A percentile compares a stretch with the other conserved stretches of the same genome.
phyloP scores from a whole-genome alignment of 2,329 filamentous ascomycete species.

The Drechslerella stenobrocha region DNA sequence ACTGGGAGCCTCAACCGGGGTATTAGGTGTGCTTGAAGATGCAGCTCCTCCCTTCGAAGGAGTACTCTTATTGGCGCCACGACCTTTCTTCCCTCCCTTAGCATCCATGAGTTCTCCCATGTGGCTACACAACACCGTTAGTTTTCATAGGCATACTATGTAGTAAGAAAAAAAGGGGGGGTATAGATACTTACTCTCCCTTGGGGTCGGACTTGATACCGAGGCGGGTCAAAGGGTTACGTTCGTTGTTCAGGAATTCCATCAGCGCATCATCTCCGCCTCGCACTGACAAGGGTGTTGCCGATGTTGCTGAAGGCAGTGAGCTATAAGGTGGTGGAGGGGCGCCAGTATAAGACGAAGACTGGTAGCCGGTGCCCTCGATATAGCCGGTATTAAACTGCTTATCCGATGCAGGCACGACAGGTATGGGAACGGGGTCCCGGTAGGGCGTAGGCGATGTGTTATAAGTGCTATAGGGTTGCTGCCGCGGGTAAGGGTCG shows the following conservation, averaged over 20 bases:
- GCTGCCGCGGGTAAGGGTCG: constrained; percentile 32
- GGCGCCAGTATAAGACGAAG: constrained; percentile 34
- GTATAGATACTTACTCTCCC: constrained; percentile 18
- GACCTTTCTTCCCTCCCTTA: constrained; percentile 16
- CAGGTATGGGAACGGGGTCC: constrained; percentile 32
- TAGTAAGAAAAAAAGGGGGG: not conserved
- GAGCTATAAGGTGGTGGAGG: constrained; percentile 39
- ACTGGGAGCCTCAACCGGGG: constrained; percentile 19
- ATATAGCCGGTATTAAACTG: constrained; percentile 18
- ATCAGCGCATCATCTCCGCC: constrained; percentile 33
- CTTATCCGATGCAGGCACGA: constrained; percentile 21
- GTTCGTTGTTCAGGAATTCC: constrained; percentile 35
- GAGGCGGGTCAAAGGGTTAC: constrained; percentile 34
- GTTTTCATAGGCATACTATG: not conserved
- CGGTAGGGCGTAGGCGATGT: constrained; percentile 14
- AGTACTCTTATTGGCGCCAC: not conserved
- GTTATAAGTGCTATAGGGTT: constrained; percentile 18
- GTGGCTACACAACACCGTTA: constrained; percentile 6
- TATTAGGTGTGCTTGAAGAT: constrained; percentile 15
- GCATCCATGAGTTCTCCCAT: constrained; percentile 44
- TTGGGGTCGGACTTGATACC: constrained; percentile 35
- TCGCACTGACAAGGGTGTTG: constrained; percentile 14
- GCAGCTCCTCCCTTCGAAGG: constrained; percentile 15
- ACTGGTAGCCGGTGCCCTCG: constrained; percentile 18
- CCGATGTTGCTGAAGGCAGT: constrained; percentile 13